Conservation (phyloP, 768 basidiomycete genomes). For the Pulveroboletus sp. region DNA sequence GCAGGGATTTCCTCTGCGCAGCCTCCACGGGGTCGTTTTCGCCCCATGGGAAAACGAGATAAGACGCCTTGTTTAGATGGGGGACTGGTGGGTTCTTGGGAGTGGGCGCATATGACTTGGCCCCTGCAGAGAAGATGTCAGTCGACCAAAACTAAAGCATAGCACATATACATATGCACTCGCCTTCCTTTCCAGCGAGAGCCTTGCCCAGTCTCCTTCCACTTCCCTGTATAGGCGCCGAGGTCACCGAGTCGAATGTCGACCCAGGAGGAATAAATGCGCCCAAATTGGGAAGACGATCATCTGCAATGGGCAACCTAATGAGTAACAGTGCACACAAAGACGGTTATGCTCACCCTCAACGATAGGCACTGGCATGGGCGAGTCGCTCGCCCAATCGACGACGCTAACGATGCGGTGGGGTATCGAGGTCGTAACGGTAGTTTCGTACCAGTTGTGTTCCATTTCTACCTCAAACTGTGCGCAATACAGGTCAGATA, state of each 20-base stretch:
- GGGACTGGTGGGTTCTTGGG: slow-evolving; percentile 14
- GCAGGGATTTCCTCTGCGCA: slow-evolving; percentile 14
- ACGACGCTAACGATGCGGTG: slow-evolving; percentile 85
- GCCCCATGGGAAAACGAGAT: slow-evolving; percentile 79
- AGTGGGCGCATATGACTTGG: slow-evolving; percentile 6
- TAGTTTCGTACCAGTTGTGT: slow-evolving; percentile 95
- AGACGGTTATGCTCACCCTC: slow-evolving; percentile 5
- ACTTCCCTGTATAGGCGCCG: neutral
- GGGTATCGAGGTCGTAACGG: slow-evolving; percentile 71
- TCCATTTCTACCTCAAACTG: slow-evolving; percentile 90
- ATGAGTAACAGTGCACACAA: neutral
- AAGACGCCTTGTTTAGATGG: slow-evolving; percentile 39
- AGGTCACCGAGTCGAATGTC: slow-evolving; percentile 15
- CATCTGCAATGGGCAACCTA: slow-evolving; percentile 4
- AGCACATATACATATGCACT: neutral
- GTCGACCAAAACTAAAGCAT: neutral
- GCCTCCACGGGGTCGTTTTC: slow-evolving; percentile 79
- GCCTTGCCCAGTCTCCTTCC: slow-evolving; percentile 17
- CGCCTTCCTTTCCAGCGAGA: slow-evolving; percentile 10
- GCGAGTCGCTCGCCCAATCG: slow-evolving; percentile 90
- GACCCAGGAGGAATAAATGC: slow-evolving; percentile 25
- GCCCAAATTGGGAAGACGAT: slow-evolving; percentile 22
- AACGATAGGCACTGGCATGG: slow-evolving; percentile 31
- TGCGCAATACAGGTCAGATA: neutral
- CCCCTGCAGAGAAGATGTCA: slow-evolving; percentile 1